Evolutionary conservation across 2,329 filamentous ascomycete species (phyloP).

Genomic region (Talaromyces islandicus): DNA sequence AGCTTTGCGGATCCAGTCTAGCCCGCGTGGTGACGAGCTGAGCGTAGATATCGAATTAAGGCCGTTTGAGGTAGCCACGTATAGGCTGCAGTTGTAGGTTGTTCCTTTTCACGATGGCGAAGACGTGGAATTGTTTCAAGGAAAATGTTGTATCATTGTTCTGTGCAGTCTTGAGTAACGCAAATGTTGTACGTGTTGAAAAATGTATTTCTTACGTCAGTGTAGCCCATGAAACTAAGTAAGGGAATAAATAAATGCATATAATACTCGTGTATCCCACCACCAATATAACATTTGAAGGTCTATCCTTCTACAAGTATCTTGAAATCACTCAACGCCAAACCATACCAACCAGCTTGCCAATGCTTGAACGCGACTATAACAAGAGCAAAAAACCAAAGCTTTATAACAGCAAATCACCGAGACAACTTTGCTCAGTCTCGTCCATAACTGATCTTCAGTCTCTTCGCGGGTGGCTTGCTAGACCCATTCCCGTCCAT

Average conservation of each 20-base stretch:
- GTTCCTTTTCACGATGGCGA: neutral
- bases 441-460: constrained; percentile 42
- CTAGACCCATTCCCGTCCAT: constrained; percentile 18
- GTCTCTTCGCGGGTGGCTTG: constrained; percentile 36
- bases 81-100: constrained; percentile 53
- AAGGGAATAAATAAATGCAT: neutral
- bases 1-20: constrained; percentile 47
- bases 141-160: neutral
- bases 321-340: neutral
- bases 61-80: constrained; percentile 82
- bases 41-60: constrained; percentile 60
- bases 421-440: too few species aligned
- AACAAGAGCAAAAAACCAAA: constrained; percentile 3
- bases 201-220: neutral
- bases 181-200: neutral
- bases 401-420: too few species aligned
- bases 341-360: neutral
- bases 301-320: neutral
- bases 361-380: constrained; percentile 9
- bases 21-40: constrained; percentile 24
- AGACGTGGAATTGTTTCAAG: neutral
- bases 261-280: neutral
- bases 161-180: neutral
- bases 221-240: neutral
- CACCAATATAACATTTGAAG: neutral